A percentile compares a stretch with the other conserved stretches of the same genome.
Evolutionary conservation across 345 rosid species (phyloP).

Genomic region (Dimocarpus longan): DNA sequence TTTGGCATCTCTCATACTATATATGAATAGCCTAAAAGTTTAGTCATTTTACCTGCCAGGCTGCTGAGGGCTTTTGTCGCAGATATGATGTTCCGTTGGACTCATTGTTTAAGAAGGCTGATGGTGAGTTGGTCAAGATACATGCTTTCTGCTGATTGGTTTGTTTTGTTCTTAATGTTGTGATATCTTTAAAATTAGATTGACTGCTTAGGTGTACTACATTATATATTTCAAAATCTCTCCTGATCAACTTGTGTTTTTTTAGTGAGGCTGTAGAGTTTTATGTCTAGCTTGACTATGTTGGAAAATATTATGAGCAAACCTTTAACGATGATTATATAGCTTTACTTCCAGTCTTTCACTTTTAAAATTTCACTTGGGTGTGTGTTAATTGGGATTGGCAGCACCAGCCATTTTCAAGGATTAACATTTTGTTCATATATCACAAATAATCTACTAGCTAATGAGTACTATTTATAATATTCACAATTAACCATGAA

Average conservation of each 20-base stretch:
- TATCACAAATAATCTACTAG: slow-evolving; percentile 9
- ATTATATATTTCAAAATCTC: not conserved
- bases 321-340: not conserved
- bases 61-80: slow-evolving; percentile 94
- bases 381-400: slow-evolving; percentile 8
- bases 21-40: slow-evolving; percentile 11
- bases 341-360: not conserved
- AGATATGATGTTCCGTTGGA: slow-evolving; percentile 69
- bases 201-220: not conserved
- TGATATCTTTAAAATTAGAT: not conserved
- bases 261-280: not conserved
- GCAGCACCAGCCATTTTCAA: not conserved
- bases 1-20: not conserved
- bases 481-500: not conserved
- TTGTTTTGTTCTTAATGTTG: not conserved
- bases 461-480: not conserved
- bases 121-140: slow-evolving; percentile 58
- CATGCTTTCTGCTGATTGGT: not conserved
- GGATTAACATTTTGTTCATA: not conserved
- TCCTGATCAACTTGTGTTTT: not conserved
- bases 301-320: not conserved
- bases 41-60: slow-evolving; percentile 49
- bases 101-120: slow-evolving; percentile 60
- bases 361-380: not conserved
- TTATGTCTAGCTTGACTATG: not conserved